Percentiles rank a stretch among this genome's conserved stretches.
Conservation (phyloP, 495 filamentous ascomycete genomes). For the Penicillium roqueforti region DNA sequence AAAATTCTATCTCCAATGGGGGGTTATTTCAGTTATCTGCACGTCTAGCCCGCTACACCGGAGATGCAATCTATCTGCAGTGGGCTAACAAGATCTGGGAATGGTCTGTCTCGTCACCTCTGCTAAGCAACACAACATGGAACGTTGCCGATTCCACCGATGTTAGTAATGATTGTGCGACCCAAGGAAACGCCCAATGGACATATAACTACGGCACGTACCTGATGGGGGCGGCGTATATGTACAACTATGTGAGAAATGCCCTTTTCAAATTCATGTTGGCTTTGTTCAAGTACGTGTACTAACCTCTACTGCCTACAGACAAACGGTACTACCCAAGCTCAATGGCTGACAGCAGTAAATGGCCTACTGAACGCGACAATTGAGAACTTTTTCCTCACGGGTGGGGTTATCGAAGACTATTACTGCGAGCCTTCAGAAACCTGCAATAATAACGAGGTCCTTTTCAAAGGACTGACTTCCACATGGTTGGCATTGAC, state of each 20-base stretch:
- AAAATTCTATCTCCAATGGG: conserved; percentile 67
- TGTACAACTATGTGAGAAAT: conserved; percentile 61
- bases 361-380: conserved; percentile 52
- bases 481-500: conserved; percentile 73
- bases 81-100: conserved; percentile 67
- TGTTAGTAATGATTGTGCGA: conserved; percentile 48
- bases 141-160: conserved; percentile 60
- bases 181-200: conserved; percentile 59
- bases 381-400: conserved; percentile 46
- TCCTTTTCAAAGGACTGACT: conserved; percentile 80
- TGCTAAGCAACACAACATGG: conserved; percentile 45
- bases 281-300: neutral
- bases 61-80: conserved; percentile 57
- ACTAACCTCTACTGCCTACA: neutral
- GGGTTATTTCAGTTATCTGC: conserved; percentile 66
- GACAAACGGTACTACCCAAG: conserved; percentile 19
- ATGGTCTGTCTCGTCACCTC: conserved; percentile 53
- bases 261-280: neutral
- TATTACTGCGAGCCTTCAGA: conserved; percentile 58
- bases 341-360: conserved; percentile 48
- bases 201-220: conserved; percentile 68
- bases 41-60: conserved; percentile 62
- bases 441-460: conserved; percentile 67
- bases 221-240: conserved; percentile 63
- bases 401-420: conserved; percentile 52